Base-by-base conservation (phyloP, 2,329 filamentous ascomycete species). In the Biscogniauxia mediterranea region DNA sequence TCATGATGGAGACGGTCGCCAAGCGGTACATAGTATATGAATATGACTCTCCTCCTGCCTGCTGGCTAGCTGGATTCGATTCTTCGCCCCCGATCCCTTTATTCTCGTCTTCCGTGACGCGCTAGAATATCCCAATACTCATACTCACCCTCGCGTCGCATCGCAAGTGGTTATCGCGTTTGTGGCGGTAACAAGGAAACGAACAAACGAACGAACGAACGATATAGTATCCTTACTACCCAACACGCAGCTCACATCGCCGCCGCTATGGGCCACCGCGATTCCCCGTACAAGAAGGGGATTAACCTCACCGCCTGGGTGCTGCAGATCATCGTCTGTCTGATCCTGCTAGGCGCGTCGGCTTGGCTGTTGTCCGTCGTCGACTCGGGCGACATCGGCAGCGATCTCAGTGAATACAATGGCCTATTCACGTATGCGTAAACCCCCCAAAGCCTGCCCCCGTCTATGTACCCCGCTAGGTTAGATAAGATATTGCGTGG, bases 251-350 rank as follows among this genome's bases (percentile, higher is more conserved):
- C 11, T 32, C 28, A 13, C 7, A 32, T 32, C 28, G 32, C 32
- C 56, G 26, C 55, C 62, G 28, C 52, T 56, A 68, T 68, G 66
- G 64, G 61, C 38, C 61, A 59, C 51, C 61, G 63, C 64, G 64
- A 69, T 20, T 69, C 69, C 52, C 68, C 66, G 46, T 71, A 68
- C 55, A 64, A 60, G 56, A 69, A 67, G 60, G 57, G 62, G 38
- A 32, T 70, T 17, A 69, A 69, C 60, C 20, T 71, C 60, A 64
- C 66, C 19, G 67, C 66, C n/a, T 71, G 69, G 69, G 55, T 70
- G 6, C 49, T 70, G 3, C 69, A 71, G 56, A 59, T 68, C 54
- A n/a, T 68, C 57, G 61, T 66, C 52, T 69, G 65, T 55, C 15
- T 70, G 4, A 62, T 69, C 52, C 57, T 69, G 6, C 20, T 71